A percentile compares a stretch with the other conserved stretches of the same genome.
phyloP scores from a whole-genome alignment of 305 asterid genomes.

The Solanum aculeatissimum region DNA sequence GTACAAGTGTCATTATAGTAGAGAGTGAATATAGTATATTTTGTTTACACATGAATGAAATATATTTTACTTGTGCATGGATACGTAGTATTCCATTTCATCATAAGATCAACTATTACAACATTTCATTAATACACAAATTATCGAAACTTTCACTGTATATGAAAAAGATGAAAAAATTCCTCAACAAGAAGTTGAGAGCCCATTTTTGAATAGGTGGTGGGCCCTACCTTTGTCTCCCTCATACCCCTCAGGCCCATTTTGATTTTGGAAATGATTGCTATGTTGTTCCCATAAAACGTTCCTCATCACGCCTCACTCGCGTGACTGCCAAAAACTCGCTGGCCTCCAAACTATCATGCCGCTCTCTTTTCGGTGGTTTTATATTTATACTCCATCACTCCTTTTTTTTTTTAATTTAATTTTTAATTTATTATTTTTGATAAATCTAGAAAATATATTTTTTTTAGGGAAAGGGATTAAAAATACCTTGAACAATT shows the following conservation, averaged over 20 bases:
- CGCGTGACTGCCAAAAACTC: conserved; percentile 23
- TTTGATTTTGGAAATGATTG: not conserved
- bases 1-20: not conserved
- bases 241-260: conserved; percentile 7
- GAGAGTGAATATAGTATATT: too few species aligned
- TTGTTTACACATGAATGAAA: too few species aligned
- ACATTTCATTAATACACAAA: not conserved
- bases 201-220: not conserved
- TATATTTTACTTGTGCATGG: too few species aligned
- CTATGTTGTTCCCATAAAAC: not conserved
- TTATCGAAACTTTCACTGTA: not conserved
- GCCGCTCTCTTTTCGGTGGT: too few species aligned
- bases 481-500: too few species aligned
- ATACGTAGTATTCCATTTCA: not conserved
- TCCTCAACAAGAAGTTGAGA: not conserved
- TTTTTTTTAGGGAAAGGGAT: too few species aligned
- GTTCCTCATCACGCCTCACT: conserved; percentile 10
- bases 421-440: too few species aligned
- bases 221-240: conserved; percentile 11
- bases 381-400: too few species aligned
- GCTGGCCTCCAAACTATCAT: not conserved
- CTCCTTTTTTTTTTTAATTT: too few species aligned
- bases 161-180: not conserved
- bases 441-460: too few species aligned
- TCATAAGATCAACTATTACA: not conserved